Conservation (phyloP, 345 rosid species). For the Gossypium longicalyx region DNA sequence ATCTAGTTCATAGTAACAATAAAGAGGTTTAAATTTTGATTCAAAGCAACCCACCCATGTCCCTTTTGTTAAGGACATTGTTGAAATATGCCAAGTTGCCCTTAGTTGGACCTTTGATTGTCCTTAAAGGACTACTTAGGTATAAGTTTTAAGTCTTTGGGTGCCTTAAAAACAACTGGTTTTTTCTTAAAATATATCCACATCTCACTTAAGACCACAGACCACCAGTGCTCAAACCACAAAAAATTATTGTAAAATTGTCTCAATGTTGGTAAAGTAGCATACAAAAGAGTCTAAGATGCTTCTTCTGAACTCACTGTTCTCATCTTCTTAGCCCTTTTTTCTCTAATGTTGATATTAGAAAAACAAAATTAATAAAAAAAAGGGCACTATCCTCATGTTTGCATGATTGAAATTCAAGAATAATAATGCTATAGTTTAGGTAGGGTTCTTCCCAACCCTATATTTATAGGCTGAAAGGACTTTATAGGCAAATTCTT, state of each 20-base stretch:
- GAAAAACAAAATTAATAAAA: neutral
- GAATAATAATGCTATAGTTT: conserved; percentile 22
- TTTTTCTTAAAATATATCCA: neutral
- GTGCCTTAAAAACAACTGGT: neutral
- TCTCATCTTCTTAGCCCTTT: conserved; percentile 21
- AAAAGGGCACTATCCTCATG: conserved; percentile 38
- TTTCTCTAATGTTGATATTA: conserved; percentile 12
- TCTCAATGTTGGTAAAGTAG: conserved; percentile 42
- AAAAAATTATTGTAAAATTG: conserved; percentile 10
- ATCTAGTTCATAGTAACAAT: conserved; percentile 7
- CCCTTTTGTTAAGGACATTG: neutral
- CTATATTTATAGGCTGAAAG: conserved; percentile 7
- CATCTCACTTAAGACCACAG: neutral
- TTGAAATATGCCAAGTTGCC: conserved; percentile 5
- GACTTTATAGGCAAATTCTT: neutral
- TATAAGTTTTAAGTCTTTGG: neutral
- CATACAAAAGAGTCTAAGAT: conserved; percentile 39
- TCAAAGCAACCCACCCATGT: neutral
- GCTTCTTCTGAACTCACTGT: conserved; percentile 33
- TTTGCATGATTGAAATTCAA: conserved; percentile 45
- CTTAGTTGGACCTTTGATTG: conserved; percentile 17
- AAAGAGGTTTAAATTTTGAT: neutral
- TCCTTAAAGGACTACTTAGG: neutral
- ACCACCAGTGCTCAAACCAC: neutral
- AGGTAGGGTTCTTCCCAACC: conserved; percentile 23